Conservation (phyloP, 805 yeast genomes). For the Suhomyces faveliae region DNA sequence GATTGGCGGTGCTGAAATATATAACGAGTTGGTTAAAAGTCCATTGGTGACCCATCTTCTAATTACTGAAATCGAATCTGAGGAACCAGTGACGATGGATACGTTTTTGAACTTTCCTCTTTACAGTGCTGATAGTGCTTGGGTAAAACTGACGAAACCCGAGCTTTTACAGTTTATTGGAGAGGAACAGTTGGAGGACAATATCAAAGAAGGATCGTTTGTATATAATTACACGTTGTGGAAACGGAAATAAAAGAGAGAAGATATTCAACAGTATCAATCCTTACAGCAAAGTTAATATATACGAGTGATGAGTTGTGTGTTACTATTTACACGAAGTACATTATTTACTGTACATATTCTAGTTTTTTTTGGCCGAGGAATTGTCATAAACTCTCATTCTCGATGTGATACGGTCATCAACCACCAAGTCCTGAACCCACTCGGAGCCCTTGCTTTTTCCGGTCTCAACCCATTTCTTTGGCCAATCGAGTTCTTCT, state of each 20-base stretch:
- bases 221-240: slow-evolving; percentile 63
- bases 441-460: slow-evolving; percentile 76
- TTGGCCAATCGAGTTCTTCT: slow-evolving; percentile 89
- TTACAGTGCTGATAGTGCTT: slow-evolving; percentile 15
- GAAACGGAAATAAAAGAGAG: slow-evolving; percentile 26
- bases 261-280: too few species aligned
- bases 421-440: slow-evolving; percentile 72
- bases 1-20: slow-evolving; percentile 92
- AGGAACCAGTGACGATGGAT: slow-evolving; percentile 56
- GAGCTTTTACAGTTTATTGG: slow-evolving; percentile 42
- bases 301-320: neutral
- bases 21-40: slow-evolving; percentile 51
- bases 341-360: slow-evolving; percentile 3
- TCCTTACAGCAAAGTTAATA: too few species aligned
- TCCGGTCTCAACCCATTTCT: slow-evolving; percentile 79
- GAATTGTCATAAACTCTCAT: slow-evolving; percentile 46
- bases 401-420: slow-evolving; percentile 58
- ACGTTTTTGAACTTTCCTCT: slow-evolving; percentile 53
- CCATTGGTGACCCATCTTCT: slow-evolving; percentile 53
- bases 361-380: slow-evolving; percentile 2
- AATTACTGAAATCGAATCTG: slow-evolving; percentile 60
- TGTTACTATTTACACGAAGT: neutral
- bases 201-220: slow-evolving; percentile 43
- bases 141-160: slow-evolving; percentile 35
- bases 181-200: slow-evolving; percentile 20